phyloP scores from a whole-genome alignment of 2,329 filamentous ascomycete genomes.

The Lachnellula willkommii region DNA sequence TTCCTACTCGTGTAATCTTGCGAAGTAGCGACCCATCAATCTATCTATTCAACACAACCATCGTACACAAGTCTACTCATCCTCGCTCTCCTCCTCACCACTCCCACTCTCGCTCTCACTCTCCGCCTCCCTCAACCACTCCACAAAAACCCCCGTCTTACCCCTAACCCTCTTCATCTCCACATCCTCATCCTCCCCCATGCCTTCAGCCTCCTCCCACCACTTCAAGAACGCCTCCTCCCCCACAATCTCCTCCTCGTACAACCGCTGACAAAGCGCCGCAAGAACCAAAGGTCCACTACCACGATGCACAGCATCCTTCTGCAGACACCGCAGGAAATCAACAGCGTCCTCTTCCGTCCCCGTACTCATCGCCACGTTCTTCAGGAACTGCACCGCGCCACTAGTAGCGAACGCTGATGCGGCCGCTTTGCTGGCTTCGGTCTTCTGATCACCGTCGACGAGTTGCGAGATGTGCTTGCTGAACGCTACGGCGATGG shows the following conservation, averaged over 20 bases:
- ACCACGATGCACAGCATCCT: slow-evolving; percentile 62
- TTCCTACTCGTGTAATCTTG: not conserved
- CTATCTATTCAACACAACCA: not conserved
- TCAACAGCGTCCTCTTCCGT: slow-evolving; percentile 73
- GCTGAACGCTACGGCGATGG: slow-evolving; percentile 79
- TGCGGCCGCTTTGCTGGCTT: slow-evolving; percentile 60
- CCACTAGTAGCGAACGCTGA: slow-evolving; percentile 51
- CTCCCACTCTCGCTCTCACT: slow-evolving; percentile 58
- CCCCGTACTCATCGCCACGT: slow-evolving; percentile 57
- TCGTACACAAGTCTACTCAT: not conserved
- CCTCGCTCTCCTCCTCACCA: slow-evolving; percentile 24
- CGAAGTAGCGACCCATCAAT: not conserved
- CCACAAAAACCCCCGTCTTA: slow-evolving; percentile 73
- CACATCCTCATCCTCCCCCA: slow-evolving; percentile 59
- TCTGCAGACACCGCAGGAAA: slow-evolving; percentile 76
- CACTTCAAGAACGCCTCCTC: slow-evolving; percentile 84
- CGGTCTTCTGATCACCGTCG: slow-evolving; percentile 44
- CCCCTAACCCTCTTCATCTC: slow-evolving; percentile 65
- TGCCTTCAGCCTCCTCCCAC: slow-evolving; percentile 64
- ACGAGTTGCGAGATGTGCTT: slow-evolving; percentile 71
- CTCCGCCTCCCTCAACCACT: slow-evolving; percentile 75
- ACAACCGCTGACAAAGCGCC: slow-evolving; percentile 76
- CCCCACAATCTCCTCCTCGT: slow-evolving; percentile 77
- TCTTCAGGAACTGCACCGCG: slow-evolving; percentile 50
- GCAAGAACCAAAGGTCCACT: slow-evolving; percentile 66